phyloP scores from a whole-genome alignment of 2,329 filamentous ascomycete species.

The Emmonsiellopsis sp. region DNA sequence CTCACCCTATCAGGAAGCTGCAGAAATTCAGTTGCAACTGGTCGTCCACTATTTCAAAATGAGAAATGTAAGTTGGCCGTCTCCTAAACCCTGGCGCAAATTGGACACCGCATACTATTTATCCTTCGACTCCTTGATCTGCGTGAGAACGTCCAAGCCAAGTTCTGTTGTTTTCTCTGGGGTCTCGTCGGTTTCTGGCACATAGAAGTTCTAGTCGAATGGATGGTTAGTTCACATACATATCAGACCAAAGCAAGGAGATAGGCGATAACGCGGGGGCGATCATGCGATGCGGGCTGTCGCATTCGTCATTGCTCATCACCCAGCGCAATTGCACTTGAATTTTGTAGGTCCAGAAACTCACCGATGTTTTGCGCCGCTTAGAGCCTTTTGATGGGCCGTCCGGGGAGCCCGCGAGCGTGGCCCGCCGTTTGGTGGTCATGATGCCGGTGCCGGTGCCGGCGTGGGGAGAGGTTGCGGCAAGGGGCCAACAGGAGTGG shows the following conservation, averaged over 20 bases:
- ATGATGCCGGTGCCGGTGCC: conserved; percentile 9
- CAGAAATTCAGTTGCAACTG: conserved; percentile 67
- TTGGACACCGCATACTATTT: conserved; percentile 10
- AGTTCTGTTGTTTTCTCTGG: conserved; percentile 11
- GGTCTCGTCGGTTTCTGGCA: conserved; percentile 13
- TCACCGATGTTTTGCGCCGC: conserved; percentile 13
- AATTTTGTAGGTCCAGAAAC: neutral
- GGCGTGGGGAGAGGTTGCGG: neutral
- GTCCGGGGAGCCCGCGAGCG: conserved; percentile 21
- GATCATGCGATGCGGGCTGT: neutral
- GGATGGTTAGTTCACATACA: neutral
- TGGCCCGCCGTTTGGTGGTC: conserved; percentile 41
- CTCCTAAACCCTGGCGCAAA: neutral
- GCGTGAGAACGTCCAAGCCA: conserved; percentile 10
- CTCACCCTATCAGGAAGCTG: conserved; percentile 53
- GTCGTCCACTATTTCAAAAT: conserved; percentile 50
- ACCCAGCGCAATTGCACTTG: neutral
- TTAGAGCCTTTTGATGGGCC: conserved; percentile 9
- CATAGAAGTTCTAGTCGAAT: conserved; percentile 15
- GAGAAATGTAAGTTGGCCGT: neutral
- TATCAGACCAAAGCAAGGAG: neutral
- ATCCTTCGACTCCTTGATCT: conserved; percentile 13
- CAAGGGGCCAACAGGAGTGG: neutral
- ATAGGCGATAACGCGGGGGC: neutral
- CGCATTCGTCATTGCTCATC: neutral